A percentile compares a stretch with the other conserved stretches of the same genome.
Evolutionary conservation across 257 asterid genomes (phyloP).

Genomic region (Nicotiana otophora): DNA sequence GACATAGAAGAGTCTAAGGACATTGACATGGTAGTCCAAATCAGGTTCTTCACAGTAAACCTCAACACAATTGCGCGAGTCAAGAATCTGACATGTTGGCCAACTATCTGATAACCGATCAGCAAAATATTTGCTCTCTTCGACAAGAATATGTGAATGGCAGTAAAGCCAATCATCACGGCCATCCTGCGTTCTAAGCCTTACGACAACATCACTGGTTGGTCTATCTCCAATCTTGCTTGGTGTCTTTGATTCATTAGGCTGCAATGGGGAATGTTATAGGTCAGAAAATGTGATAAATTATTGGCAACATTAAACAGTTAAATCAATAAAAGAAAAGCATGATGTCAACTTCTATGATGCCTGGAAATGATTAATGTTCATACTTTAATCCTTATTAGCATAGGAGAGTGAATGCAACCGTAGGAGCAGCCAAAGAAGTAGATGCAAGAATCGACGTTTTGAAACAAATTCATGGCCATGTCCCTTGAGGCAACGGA

Average conservation of each 20-base stretch:
- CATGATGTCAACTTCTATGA: background rate
- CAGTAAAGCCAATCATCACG: constrained; percentile 88
- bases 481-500: background rate
- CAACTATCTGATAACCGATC: constrained; percentile 72
- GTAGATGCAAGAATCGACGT: background rate
- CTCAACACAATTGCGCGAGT: constrained; percentile 83
- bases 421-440: background rate
- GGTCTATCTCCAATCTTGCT: constrained; percentile 64
- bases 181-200: constrained; percentile 71
- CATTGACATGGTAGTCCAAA: constrained; percentile 53
- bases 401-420: background rate
- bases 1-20: constrained; percentile 60
- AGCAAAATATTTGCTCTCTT: constrained; percentile 65
- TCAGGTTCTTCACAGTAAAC: constrained; percentile 67
- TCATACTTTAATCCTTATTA: background rate
- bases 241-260: constrained; percentile 26
- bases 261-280: constrained; percentile 29
- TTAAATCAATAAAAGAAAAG: background rate
- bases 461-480: background rate
- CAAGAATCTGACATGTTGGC: constrained; percentile 88
- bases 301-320: background rate
- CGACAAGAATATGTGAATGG: constrained; percentile 50
- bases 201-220: constrained; percentile 77
- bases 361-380: background rate
- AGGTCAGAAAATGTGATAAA: background rate